A percentile compares a stretch with the other conserved stretches of the same genome.
phyloP scores from a whole-genome alignment of 2,329 filamentous ascomycete species.

The Sclerotinia minor region DNA sequence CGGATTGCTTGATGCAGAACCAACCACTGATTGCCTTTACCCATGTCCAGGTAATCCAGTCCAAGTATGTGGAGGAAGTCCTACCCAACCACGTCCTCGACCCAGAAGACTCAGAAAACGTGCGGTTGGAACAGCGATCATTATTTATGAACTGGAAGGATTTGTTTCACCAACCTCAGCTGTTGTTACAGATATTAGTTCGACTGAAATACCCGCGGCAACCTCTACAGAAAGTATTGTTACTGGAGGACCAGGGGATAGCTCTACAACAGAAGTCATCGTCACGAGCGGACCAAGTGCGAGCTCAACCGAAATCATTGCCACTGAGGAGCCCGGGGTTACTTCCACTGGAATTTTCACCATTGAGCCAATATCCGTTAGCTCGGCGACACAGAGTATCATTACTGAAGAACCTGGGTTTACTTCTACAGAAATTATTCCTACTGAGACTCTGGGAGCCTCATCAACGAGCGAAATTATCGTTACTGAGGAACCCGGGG shows the following conservation, averaged over 20 bases:
- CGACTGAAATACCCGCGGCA: not conserved
- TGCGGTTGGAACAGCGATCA: not conserved
- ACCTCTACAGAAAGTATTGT: not conserved
- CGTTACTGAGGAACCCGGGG: not conserved
- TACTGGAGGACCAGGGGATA: not conserved
- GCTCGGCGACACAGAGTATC: not conserved
- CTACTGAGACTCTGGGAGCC: not conserved
- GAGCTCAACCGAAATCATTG: not conserved
- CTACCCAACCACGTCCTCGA: not conserved
- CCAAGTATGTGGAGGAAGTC: slow-evolving; percentile 6
- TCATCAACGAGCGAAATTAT: not conserved
- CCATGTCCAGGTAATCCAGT: slow-evolving; percentile 12
- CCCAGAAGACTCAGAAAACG: not conserved
- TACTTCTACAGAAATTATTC: not conserved
- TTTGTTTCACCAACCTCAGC: not conserved
- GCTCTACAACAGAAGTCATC: not conserved
- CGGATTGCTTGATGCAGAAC: not conserved
- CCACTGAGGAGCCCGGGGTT: not conserved
- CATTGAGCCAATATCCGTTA: not conserved
- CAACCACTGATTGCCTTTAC: not conserved
- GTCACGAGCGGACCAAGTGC: not conserved
- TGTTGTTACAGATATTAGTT: not conserved
- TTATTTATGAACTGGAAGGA: not conserved
- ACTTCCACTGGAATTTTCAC: not conserved
- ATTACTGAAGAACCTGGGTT: not conserved